Evolutionary conservation across 2,329 filamentous ascomycete species (phyloP).

Genomic region (Diplodia sapinea): DNA sequence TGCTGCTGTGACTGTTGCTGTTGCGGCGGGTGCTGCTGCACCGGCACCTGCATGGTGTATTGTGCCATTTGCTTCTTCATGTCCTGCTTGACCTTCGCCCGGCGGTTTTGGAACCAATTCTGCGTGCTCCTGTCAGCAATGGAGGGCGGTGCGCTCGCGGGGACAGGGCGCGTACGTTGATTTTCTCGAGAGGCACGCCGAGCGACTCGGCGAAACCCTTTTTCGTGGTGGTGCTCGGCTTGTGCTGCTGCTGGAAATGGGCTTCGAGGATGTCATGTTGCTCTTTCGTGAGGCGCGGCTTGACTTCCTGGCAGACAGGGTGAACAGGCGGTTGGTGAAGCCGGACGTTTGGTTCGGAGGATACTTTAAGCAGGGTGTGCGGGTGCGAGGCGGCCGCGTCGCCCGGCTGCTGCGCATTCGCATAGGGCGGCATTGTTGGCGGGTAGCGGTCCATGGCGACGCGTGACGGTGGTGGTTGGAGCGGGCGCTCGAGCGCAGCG

Average conservation of each 20-base stretch:
- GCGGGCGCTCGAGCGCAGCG: slow-evolving; percentile 9
- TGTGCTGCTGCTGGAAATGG: slow-evolving; percentile 56
- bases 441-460: slow-evolving; percentile 28
- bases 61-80: slow-evolving; percentile 52
- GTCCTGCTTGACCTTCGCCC: slow-evolving; percentile 61
- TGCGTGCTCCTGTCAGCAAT: slow-evolving; percentile 44
- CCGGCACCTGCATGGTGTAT: slow-evolving; percentile 42
- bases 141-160: slow-evolving; percentile 24
- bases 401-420: slow-evolving; percentile 19
- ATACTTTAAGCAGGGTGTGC: slow-evolving; percentile 30
- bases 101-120: slow-evolving; percentile 62
- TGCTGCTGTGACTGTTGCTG: slow-evolving; percentile 7
- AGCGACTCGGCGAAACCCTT: slow-evolving; percentile 57
- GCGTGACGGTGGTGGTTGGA: background rate
- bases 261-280: slow-evolving; percentile 59
- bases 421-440: slow-evolving; percentile 24
- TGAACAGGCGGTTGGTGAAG: slow-evolving; percentile 25
- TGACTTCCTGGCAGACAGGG: slow-evolving; percentile 48
- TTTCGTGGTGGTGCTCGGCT: slow-evolving; percentile 58
- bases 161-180: slow-evolving; percentile 52
- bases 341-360: slow-evolving; percentile 30
- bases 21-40: slow-evolving; percentile 12
- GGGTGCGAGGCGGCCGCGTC: slow-evolving; percentile 22
- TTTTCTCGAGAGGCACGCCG: slow-evolving; percentile 58
- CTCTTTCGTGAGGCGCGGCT: slow-evolving; percentile 59